These are phyloP conservation scores for Fagus sylvatica DNA, from an alignment of 306 rosid genomes.

Conservation along the genomic window DNA sequence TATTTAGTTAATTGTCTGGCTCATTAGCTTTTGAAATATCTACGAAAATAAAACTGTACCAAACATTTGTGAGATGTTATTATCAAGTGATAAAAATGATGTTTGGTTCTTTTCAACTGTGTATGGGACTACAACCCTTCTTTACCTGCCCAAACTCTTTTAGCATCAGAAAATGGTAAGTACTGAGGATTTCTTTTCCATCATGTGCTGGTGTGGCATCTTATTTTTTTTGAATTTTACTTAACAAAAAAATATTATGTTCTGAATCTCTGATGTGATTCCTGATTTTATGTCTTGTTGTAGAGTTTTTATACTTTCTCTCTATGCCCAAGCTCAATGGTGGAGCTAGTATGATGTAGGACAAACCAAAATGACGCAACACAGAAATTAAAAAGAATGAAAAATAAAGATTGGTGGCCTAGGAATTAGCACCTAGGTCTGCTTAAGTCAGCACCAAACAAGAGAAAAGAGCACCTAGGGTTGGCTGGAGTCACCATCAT, in stretches of 20 bases:
- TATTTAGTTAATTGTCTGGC: not conserved
- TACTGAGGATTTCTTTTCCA: not conserved
- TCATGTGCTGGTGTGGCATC: not conserved
- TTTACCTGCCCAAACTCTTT: not conserved
- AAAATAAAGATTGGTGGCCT: too few species aligned
- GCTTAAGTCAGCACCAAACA: too few species aligned
- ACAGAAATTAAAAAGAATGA: too few species aligned
- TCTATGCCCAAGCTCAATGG: not conserved
- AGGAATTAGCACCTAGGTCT: too few species aligned
- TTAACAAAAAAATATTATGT: not conserved
- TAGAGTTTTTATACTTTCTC: not conserved
- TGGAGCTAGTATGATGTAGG: not conserved
- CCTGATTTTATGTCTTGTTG: not conserved
- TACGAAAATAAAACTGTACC: not conserved
- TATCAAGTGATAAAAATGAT: not conserved
- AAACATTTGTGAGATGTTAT: not conserved
- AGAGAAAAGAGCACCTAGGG: too few species aligned
- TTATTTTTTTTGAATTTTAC: not conserved
- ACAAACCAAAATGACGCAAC: too few species aligned
- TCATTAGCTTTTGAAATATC: not conserved
- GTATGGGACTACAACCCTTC: constrained; percentile 3
- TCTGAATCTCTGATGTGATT: not conserved
- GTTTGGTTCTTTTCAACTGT: constrained; percentile 3
- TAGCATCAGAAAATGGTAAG: not conserved
- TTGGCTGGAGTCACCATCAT: too few species aligned